Conservation (phyloP, 2,329 filamentous ascomycete species). For the Keithomyces neogunnii region DNA sequence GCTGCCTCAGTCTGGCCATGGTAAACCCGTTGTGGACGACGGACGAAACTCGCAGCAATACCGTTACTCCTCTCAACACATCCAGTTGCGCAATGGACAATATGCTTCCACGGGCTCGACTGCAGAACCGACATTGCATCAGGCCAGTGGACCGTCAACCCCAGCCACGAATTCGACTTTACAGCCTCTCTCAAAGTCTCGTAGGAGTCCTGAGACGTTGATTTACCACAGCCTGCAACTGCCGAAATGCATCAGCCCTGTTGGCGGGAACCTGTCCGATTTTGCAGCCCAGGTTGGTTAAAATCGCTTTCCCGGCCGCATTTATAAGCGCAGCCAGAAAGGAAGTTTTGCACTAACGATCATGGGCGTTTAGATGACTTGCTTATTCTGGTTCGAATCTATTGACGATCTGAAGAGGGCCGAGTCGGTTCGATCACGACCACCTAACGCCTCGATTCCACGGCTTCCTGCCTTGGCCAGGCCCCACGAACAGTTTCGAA, state of each 20-base stretch:
- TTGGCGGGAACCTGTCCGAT: conserved; percentile 68
- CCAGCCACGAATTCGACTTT: conserved; percentile 23
- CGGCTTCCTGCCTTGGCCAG: conserved; percentile 63
- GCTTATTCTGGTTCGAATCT: conserved; percentile 95
- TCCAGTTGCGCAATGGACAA: conserved; percentile 6
- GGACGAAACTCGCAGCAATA: conserved; percentile 21
- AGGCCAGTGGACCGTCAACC: conserved; percentile 28
- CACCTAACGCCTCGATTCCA: conserved; percentile 31
- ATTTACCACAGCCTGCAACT: conserved; percentile 59
- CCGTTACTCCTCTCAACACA: conserved; percentile 20
- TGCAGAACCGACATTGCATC: conserved; percentile 18
- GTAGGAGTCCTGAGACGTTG: conserved; percentile 35
- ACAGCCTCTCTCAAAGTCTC: conserved; percentile 23
- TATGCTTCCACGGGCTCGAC: conserved; percentile 1
- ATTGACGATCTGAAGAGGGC: conserved; percentile 70
- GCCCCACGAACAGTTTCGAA: conserved; percentile 72
- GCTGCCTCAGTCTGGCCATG: conserved; percentile 24
- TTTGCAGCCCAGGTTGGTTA: conserved; percentile 69
- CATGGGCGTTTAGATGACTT: conserved; percentile 61
- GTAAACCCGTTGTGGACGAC: conserved; percentile 25
- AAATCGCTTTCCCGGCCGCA: neutral
- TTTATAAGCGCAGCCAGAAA: neutral
- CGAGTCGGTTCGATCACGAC: conserved; percentile 46
- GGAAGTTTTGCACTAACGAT: neutral
- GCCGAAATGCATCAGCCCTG: conserved; percentile 65